Base-by-base conservation (phyloP, 768 basidiomycete genomes). In the Trametes cingulata region DNA sequence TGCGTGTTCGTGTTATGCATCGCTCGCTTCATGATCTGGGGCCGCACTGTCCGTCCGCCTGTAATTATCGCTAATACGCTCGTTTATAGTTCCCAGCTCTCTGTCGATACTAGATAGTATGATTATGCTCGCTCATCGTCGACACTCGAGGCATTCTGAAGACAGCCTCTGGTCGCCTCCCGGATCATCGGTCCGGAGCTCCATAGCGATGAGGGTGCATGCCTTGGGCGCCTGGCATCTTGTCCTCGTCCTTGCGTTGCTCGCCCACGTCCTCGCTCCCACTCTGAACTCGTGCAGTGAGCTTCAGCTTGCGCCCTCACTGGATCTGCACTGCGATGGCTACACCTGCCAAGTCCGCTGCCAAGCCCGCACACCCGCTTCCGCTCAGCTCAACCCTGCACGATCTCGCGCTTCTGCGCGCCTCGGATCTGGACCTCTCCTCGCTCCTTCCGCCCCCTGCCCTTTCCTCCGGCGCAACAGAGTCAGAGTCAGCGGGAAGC, bases 351-450 rank as follows among this genome's bases (percentile, higher is more conserved):
- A 63, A 60, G 64, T 14, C 61, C 19, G 4, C 42, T 10, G 3
- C 51, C 9, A 57, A 76, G 76, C 74, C 74, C 54, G 67, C 64
- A 4, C 61, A 84, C 60, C 80, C 84, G 13, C 76, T 91, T 41
- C 75, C 83, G 7, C 77, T 90, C 29, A 71, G 77, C 58, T 80
- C 84, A 56, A 85, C 84, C 7, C 78, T 91, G 37, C 85, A 81
- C 13, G 91, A 93, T 72, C 82, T 93, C 22, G 89, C 90, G 6
- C 72, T 90, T 33, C 74, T 92, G 19, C 82, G 87, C 27, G 83
- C 83, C 25, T 84, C 86, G 10, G 82, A 80, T 22, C 60, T 81
- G 45, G 75, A 80, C 60, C 64, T 82, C 17, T 67, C 75, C 6
- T 56, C 47, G 9, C 51, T 77, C 35, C 69, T 79, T 24, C 35